Conservation (phyloP, 2,329 filamentous ascomycete genomes). For the Fusarium paranaense region DNA sequence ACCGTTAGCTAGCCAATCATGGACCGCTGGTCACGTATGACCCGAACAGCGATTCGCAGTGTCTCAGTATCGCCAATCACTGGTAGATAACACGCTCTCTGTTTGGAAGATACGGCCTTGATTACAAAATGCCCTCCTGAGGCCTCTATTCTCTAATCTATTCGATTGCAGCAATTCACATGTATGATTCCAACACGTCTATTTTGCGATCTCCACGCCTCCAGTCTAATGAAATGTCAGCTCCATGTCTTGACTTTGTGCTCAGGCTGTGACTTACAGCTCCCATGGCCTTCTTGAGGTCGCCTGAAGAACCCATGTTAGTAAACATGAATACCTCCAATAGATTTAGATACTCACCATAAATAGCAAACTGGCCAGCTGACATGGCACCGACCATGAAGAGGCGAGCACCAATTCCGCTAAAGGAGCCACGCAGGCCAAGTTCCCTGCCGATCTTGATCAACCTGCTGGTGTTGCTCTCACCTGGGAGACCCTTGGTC, state of each 20-base stretch:
- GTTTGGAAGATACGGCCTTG: too few relatives aligned
- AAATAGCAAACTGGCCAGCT: slow-evolving; percentile 88
- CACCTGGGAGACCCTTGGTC: slow-evolving; percentile 86
- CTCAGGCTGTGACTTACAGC: not conserved
- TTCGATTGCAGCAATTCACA: not conserved
- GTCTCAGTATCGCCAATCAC: too few relatives aligned
- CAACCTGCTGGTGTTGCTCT: slow-evolving; percentile 81
- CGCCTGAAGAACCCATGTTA: not conserved
- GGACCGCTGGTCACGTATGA: too few relatives aligned
- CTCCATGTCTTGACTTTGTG: not conserved
- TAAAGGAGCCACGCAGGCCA: slow-evolving; percentile 79
- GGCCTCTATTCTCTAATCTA: not conserved
- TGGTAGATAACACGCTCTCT: too few relatives aligned
- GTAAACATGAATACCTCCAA: not conserved
- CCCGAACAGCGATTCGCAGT: too few relatives aligned
- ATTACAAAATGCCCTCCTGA: too few relatives aligned
- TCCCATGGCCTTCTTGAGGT: not conserved
- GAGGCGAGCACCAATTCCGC: slow-evolving; percentile 79
- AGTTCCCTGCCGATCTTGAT: slow-evolving; percentile 90
- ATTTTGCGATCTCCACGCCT: not conserved
- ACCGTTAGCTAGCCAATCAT: not conserved
- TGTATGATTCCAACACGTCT: not conserved
- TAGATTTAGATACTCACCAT: slow-evolving; percentile 65
- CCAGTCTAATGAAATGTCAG: not conserved
- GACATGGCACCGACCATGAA: slow-evolving; percentile 76